A percentile compares a stretch with the other conserved stretches of the same genome.
These are phyloP conservation scores for Helminthosporium solani DNA, from an alignment of 2,329 filamentous ascomycete species.

Conservation along the genomic window DNA sequence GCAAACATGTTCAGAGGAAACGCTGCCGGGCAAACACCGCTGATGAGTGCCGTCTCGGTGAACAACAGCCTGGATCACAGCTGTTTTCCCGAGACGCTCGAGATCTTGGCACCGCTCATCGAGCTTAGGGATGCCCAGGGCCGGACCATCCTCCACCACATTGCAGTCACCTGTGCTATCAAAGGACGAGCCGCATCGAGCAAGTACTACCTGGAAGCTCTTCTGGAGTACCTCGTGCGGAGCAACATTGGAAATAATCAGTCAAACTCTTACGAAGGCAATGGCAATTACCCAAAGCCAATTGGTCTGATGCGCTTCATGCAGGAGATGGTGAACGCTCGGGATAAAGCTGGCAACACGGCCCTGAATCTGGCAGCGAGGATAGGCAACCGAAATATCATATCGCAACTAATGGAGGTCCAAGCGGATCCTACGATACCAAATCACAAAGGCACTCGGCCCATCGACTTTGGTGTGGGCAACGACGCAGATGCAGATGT, in stretches of 20 bases:
- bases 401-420: constrained; percentile 93
- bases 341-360: constrained; percentile 92
- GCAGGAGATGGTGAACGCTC: constrained; percentile 93
- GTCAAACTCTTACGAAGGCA: constrained; percentile 48
- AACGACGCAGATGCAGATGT: constrained; percentile 57
- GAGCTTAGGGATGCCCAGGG: constrained; percentile 88
- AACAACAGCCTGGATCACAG: constrained; percentile 92
- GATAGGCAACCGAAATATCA: constrained; percentile 91
- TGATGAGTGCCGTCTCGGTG: constrained; percentile 89
- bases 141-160: constrained; percentile 91
- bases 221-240: constrained; percentile 91
- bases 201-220: constrained; percentile 91
- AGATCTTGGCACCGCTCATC: constrained; percentile 85
- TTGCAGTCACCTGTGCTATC: constrained; percentile 91
- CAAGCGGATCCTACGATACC: constrained; percentile 90
- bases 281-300: constrained; percentile 58
- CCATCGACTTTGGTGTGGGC: constrained; percentile 92
- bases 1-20: constrained; percentile 89
- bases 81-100: constrained; percentile 86
- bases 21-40: constrained; percentile 81
- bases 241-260: constrained; percentile 53
- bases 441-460: constrained; percentile 84
- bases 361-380: constrained; percentile 90
- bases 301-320: constrained; percentile 93
- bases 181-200: constrained; percentile 89